These are phyloP conservation scores for Suhomyces panamericanus DNA, from an alignment of 1,139 yeast genomes.

Conservation along the genomic window DNA sequence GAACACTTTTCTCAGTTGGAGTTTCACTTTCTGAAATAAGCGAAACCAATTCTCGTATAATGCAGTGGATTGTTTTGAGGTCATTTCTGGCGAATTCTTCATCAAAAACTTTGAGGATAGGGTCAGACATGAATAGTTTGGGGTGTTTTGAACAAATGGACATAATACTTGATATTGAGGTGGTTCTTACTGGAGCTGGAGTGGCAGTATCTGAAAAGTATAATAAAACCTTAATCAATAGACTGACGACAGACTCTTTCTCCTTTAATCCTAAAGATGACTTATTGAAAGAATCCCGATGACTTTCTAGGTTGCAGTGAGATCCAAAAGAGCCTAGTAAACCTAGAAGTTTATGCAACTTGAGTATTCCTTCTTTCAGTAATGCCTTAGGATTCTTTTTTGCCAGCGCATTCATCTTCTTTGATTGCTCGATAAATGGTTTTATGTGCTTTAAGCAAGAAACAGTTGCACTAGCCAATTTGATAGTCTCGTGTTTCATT, in stretches of 20 bases:
- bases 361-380: constrained; percentile 33
- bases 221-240: constrained; percentile 56
- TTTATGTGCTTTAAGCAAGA: constrained; percentile 54
- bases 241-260: constrained; percentile 55
- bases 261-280: constrained; percentile 44
- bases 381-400: too few species aligned
- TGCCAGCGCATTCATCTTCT: constrained; percentile 6
- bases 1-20: too few species aligned
- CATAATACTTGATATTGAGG: constrained; percentile 59
- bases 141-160: constrained; percentile 62
- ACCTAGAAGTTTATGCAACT: constrained; percentile 56
- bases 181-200: constrained; percentile 35
- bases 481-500: constrained; percentile 45
- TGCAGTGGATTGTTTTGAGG: constrained; percentile 41
- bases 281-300: constrained; percentile 40
- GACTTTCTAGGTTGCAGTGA: constrained; percentile 57
- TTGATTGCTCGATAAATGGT: constrained; percentile 37
- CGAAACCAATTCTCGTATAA: constrained; percentile 54
- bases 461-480: constrained; percentile 59
- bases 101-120: constrained; percentile 56
- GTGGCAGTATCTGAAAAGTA: constrained; percentile 43
- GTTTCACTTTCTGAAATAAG: constrained; percentile 57
- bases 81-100: constrained; percentile 39
- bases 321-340: constrained; percentile 71
- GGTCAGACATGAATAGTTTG: constrained; percentile 55